Evolutionary conservation across 2,329 filamentous ascomycete genomes (phyloP).

Genomic region (Ascochyta viciae-villosae): DNA sequence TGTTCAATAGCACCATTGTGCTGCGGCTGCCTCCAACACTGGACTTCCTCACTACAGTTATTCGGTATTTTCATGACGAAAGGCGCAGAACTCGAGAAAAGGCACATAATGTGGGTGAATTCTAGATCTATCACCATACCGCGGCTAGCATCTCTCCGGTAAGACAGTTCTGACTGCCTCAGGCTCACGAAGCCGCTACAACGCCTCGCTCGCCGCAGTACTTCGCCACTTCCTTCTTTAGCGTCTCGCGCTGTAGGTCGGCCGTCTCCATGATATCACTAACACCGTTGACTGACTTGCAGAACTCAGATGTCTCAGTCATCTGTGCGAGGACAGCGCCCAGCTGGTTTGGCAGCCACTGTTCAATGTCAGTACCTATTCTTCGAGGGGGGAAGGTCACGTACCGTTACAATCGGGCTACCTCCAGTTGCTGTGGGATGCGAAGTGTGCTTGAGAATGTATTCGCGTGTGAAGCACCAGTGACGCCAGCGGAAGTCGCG

Average conservation of each 20-base stretch:
- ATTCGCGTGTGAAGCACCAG: constrained; percentile 86
- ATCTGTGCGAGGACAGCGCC: constrained; percentile 76
- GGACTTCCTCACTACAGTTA: background rate
- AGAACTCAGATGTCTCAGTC: constrained; percentile 62
- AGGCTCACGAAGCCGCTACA: constrained; percentile 30
- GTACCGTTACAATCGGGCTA: constrained; percentile 76
- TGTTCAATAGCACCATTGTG: constrained; percentile 2
- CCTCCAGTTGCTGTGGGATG: constrained; percentile 83
- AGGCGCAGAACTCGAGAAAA: constrained; percentile 5
- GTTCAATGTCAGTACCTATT: constrained; percentile 14
- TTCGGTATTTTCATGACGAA: background rate
- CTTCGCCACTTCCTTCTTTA: constrained; percentile 76
- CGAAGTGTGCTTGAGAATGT: constrained; percentile 78
- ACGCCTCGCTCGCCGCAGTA: constrained; percentile 71
- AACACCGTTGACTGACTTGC: constrained; percentile 56
- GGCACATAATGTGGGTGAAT: background rate
- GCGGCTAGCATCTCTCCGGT: constrained; percentile 4
- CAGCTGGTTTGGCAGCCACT: constrained; percentile 83
- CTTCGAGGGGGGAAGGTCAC: constrained; percentile 13
- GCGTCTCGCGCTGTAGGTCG: constrained; percentile 67
- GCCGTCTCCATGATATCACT: constrained; percentile 73
- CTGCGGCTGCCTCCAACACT: background rate
- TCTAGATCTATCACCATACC: background rate
- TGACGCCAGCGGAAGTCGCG: constrained; percentile 84
- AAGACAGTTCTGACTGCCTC: background rate